phyloP scores from a whole-genome alignment of 805 yeast genomes.

The Candida oleophila region DNA sequence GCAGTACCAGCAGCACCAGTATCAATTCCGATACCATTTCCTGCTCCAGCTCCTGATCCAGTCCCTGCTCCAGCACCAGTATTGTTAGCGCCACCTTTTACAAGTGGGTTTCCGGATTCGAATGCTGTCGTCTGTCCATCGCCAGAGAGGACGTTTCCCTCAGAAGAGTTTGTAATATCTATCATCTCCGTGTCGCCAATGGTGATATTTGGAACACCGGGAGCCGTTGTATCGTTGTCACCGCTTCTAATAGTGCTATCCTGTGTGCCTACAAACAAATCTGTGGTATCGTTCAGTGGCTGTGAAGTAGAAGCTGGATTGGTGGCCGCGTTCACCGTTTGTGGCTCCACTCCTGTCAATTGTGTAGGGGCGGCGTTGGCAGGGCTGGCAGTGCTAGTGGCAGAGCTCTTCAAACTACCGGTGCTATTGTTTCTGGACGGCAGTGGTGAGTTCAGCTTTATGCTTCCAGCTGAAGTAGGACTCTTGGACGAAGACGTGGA shows the following conservation, averaged over 20 bases:
- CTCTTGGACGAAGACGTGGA: slow-evolving; percentile 14
- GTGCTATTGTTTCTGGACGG: slow-evolving; percentile 7
- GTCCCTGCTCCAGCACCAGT: neutral
- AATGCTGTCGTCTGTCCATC: neutral
- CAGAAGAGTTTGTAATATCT: slow-evolving; percentile 6
- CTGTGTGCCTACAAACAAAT: neutral
- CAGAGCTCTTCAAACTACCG: slow-evolving; percentile 8
- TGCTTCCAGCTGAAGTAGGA: slow-evolving; percentile 11
- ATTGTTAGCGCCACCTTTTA: neutral
- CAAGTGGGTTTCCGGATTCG: neutral
- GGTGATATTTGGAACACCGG: slow-evolving; percentile 7
- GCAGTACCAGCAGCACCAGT: neutral
- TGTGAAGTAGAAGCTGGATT: neutral
- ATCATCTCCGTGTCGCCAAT: slow-evolving; percentile 2
- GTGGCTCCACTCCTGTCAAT: slow-evolving; percentile 3
- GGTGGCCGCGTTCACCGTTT: neutral
- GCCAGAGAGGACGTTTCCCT: neutral
- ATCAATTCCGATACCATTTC: neutral
- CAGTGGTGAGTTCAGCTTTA: slow-evolving; percentile 1
- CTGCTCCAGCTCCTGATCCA: neutral
- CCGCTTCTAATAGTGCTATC: too few species aligned
- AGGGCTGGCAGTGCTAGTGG: slow-evolving; percentile 7
- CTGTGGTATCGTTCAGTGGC: neutral
- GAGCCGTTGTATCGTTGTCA: slow-evolving; percentile 3
- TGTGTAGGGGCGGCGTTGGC: slow-evolving; percentile 24